phyloP scores from a whole-genome alignment of 2,329 filamentous ascomycete species.

The Venturia aucupariae region DNA sequence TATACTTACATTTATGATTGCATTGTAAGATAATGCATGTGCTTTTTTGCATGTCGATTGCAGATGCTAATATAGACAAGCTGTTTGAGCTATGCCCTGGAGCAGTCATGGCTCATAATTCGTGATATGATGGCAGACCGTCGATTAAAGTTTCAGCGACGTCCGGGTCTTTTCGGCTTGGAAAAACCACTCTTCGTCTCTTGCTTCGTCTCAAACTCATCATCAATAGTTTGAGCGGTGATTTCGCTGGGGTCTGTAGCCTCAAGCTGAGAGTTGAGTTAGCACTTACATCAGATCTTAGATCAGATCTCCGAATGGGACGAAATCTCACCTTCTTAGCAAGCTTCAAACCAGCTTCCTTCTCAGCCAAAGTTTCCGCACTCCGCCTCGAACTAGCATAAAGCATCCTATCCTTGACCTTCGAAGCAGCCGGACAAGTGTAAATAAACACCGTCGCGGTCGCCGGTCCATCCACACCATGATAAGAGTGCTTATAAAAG shows the following conservation, averaged over 20 bases:
- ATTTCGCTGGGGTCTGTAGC: constrained; percentile 60
- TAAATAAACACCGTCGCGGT: constrained; percentile 63
- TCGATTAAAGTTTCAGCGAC: constrained; percentile 30
- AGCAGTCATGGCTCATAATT: neutral
- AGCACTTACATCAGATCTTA: neutral
- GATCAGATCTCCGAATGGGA: neutral
- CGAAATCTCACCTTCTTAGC: constrained; percentile 58
- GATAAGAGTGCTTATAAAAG: constrained; percentile 60
- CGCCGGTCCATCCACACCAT: neutral
- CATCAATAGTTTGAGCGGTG: constrained; percentile 53
- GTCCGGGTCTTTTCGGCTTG: constrained; percentile 69
- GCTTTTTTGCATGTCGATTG: neutral
- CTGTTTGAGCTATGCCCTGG: neutral
- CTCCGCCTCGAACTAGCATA: constrained; percentile 57
- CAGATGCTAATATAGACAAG: neutral
- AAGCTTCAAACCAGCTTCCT: constrained; percentile 54
- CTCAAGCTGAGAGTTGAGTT: constrained; percentile 37
- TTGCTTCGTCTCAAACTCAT: constrained; percentile 59
- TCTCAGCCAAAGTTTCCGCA: constrained; percentile 57
- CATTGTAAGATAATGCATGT: neutral
- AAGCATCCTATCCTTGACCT: constrained; percentile 78
- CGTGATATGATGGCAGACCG: neutral
- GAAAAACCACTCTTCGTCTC: constrained; percentile 61
- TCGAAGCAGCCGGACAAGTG: constrained; percentile 62
- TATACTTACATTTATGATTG: neutral